Percentiles rank a stretch among this genome's conserved stretches.
Conservation (phyloP, 108 stramenopile genomes). For the Phaeodactylum tricornutum region DNA sequence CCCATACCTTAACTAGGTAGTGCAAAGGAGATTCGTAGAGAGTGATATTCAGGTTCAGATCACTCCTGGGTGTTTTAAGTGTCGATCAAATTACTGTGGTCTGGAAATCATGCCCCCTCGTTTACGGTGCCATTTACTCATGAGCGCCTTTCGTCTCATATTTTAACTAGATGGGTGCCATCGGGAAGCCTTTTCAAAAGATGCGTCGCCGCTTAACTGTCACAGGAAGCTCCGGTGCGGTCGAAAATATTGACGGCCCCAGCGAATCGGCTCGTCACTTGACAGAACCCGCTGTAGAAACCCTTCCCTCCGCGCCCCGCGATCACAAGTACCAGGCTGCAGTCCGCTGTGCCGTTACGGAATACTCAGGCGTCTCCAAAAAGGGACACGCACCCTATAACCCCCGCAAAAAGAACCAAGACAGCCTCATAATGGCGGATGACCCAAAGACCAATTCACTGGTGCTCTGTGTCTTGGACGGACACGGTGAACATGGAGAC, state of each 20-base stretch:
- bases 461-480: slow-evolving; percentile 92
- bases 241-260: slow-evolving; percentile 70
- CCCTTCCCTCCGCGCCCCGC: slow-evolving; percentile 1
- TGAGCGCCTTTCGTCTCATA: background rate
- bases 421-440: slow-evolving; percentile 94
- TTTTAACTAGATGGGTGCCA: slow-evolving; percentile 12
- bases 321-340: slow-evolving; percentile 7
- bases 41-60: too few relatives aligned
- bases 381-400: slow-evolving; percentile 99
- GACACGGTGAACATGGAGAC: slow-evolving; percentile 97
- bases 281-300: background rate
- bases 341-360: slow-evolving; percentile 77
- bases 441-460: slow-evolving; percentile 85
- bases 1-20: too few relatives aligned
- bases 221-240: slow-evolving; percentile 48
- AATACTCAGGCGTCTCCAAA: slow-evolving; percentile 93
- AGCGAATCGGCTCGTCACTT: slow-evolving; percentile 5
- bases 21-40: too few relatives aligned
- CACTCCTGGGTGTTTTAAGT: background rate
- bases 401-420: slow-evolving; percentile 98
- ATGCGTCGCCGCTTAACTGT: slow-evolving; percentile 88
- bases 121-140: background rate
- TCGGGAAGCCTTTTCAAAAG: slow-evolving; percentile 55
- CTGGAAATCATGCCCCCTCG: too few relatives aligned
- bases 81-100: background rate